Conservation (phyloP, 177 flowering plant genomes). For the Vitis hybrid region DNA sequence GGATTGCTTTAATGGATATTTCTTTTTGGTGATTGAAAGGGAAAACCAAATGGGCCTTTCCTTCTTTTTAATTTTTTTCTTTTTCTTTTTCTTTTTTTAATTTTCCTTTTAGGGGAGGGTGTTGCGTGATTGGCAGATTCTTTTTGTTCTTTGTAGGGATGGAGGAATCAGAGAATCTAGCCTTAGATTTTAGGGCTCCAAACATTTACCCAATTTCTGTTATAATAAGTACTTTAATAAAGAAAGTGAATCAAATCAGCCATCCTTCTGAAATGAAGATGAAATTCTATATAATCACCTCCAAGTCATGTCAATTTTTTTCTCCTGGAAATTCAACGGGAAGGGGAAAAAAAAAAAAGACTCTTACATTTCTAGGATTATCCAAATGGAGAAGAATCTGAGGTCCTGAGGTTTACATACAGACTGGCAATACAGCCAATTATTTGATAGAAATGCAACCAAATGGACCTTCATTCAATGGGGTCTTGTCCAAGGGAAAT, state of each 20-base stretch:
- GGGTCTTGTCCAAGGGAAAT: background rate
- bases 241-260: constrained; percentile 27
- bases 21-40: constrained; percentile 40
- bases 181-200: constrained; percentile 53
- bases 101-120: constrained; percentile 19
- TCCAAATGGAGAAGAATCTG: constrained; percentile 23
- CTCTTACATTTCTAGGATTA: constrained; percentile 10
- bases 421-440: constrained; percentile 2
- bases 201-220: constrained; percentile 18
- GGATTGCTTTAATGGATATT: constrained; percentile 38
- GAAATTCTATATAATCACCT: constrained; percentile 3
- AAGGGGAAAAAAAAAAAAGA: background rate
- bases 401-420: constrained; percentile 10
- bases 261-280: constrained; percentile 1
- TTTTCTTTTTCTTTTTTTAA: constrained; percentile 1
- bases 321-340: constrained; percentile 3
- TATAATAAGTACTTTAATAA: constrained; percentile 3
- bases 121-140: constrained; percentile 65
- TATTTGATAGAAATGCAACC: background rate
- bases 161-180: constrained; percentile 83
- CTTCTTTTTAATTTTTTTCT: constrained; percentile 13
- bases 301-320: background rate
- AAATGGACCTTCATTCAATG: background rate
- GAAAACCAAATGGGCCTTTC: constrained; percentile 31
- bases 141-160: constrained; percentile 58